Conservation (phyloP, 1,139 yeast species). For the Suhomyces bokatorum region DNA sequence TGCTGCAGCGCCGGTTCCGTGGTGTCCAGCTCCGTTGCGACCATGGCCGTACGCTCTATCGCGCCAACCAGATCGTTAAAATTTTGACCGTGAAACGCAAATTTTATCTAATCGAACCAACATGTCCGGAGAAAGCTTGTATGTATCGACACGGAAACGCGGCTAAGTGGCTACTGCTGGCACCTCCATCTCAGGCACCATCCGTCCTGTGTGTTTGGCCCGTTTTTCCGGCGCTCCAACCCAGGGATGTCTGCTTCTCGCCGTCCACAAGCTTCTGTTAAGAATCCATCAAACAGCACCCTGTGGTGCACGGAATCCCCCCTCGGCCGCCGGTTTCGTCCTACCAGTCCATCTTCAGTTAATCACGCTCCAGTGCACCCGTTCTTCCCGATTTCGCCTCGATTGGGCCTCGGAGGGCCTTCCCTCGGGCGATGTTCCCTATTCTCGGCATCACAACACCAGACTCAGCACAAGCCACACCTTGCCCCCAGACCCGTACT, state of each 20-base stretch:
- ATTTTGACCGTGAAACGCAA: slow-evolving; percentile 4
- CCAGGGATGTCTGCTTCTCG: no score
- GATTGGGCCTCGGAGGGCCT: neutral
- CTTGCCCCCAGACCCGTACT: neutral
- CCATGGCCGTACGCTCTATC: neutral
- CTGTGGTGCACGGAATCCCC: no score
- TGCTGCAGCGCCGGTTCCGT: neutral
- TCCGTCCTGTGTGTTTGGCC: neutral
- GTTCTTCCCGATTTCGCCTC: neutral
- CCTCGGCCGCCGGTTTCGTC: no score
- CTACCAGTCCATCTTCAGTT: no score
- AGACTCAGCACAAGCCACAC: neutral
- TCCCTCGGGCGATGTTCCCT: no score
- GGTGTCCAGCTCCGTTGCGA: neutral
- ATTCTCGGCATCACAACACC: neutral
- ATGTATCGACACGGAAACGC: slow-evolving; percentile 15
- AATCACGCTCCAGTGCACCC: no score
- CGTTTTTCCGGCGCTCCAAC: neutral
- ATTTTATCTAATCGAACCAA: slow-evolving; percentile 2
- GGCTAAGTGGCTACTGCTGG: neutral
- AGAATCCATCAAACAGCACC: no score
- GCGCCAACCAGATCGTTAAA: slow-evolving; percentile 8
- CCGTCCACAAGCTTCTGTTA: no score
- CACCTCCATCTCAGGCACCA: neutral
- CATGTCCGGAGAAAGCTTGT: slow-evolving; percentile 32